Evolutionary conservation across 2,329 filamentous ascomycete species (phyloP), one percentile per base, ranked within the genome.

Genomic region (Paecilomyces dactylethromorphus): DNA sequence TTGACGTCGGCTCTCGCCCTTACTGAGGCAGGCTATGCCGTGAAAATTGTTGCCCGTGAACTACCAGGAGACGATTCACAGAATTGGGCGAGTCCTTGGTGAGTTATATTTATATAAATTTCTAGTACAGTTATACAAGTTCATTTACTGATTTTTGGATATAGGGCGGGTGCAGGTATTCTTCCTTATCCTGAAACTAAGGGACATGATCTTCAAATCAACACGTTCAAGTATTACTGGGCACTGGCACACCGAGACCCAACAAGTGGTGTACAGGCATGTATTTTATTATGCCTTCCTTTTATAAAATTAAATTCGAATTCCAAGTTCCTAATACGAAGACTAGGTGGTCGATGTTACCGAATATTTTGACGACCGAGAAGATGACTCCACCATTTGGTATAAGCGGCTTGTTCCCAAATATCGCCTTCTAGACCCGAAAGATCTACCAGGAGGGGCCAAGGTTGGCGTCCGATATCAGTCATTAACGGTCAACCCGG

Each of bases 31-130:
- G 64, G 61, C 3, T 65, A 65, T 33, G 55, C 56, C 35, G 65
- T 67, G 24, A 63, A 60, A 6, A 57, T 68, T 33, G 22, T 66
- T 15, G 65, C 65, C 1, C 59, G 64, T 8, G 63, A 68, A 22
- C 29, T 66, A 21, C 65, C 65, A 1, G 64, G 65, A 0, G 63
- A 66, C 56, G 60, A 62, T 1, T 54, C 53, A 6, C 57, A 62
- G 21, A 56, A 60, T 26, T 66, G 64, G 65, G 62, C 65, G 49
- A 67, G 65, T 31, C 65, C 63, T 49, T 65, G 65, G 65, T 66
- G 53, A 49, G 58, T 15, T 4, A 22, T 31, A 39, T 33, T 29
- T 26, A 11, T 21, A 33, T 53, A 31, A 8, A 5, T 39, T 4
- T 15, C 13, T 39, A 2, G 13, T 26, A 5, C 24, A 3, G 2